Percentiles rank a stretch among this genome's conserved stretches.
These are phyloP conservation scores for Globisporangium iwayamae DNA, from an alignment of 352 stramenopile genomes.

Conservation along the genomic window DNA sequence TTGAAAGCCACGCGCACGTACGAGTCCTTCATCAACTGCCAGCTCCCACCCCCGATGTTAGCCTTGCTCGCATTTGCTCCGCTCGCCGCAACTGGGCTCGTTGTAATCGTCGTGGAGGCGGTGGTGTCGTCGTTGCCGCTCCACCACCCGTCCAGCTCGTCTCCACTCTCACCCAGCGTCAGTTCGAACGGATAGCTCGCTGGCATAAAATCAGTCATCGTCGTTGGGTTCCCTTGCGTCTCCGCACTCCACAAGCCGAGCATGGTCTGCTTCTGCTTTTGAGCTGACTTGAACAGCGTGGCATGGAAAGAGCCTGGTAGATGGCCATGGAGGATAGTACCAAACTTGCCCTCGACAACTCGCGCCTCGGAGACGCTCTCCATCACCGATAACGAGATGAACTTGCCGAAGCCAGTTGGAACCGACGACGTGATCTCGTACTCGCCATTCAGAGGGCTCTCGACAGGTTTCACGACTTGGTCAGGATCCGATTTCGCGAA, in stretches of 20 bases:
- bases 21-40: slow-evolving; percentile 79
- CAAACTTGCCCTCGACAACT: slow-evolving; percentile 68
- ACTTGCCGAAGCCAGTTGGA: slow-evolving; percentile 20
- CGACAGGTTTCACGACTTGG: slow-evolving; percentile 54
- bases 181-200: slow-evolving; percentile 70
- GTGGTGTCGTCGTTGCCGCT: slow-evolving; percentile 43
- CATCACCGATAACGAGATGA: slow-evolving; percentile 59
- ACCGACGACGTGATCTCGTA: slow-evolving; percentile 59
- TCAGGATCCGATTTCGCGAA: slow-evolving; percentile 54
- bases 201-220: slow-evolving; percentile 61
- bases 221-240: slow-evolving; percentile 31
- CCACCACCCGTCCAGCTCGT: slow-evolving; percentile 77
- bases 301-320: slow-evolving; percentile 57
- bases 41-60: slow-evolving; percentile 26
- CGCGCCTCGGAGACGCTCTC: slow-evolving; percentile 43
- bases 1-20: slow-evolving; percentile 88
- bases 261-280: slow-evolving; percentile 31
- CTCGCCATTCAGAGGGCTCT: slow-evolving; percentile 69
- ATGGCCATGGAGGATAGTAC: slow-evolving; percentile 62
- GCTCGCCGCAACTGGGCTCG: slow-evolving; percentile 1
- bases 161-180: slow-evolving; percentile 41
- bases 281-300: slow-evolving; percentile 35
- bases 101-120: slow-evolving; percentile 5
- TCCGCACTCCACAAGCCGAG: slow-evolving; percentile 67
- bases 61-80: neutral